A percentile compares a stretch with the other conserved stretches of the same genome.
Conservation (phyloP, 306 rosid species). For the Astragalus membranaceus region DNA sequence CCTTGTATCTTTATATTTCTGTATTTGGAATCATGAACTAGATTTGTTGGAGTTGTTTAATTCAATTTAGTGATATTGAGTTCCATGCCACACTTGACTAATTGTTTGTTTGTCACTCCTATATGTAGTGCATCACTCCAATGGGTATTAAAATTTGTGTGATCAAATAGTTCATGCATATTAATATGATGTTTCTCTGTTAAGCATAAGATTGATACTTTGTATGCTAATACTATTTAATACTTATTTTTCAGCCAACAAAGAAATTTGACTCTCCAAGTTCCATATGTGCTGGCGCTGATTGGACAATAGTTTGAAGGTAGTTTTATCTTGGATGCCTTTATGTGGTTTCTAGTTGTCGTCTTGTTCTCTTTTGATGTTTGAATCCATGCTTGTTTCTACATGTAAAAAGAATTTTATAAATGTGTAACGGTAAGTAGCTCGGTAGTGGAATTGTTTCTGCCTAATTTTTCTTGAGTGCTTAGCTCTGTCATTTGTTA, state of each 20-base stretch:
- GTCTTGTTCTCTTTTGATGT: not conserved
- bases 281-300: constrained; percentile 64
- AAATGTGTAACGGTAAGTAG: no score
- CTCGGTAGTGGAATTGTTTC: no score
- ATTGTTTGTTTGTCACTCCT: not conserved
- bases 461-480: no score
- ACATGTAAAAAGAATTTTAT: constrained; percentile 4
- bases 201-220: not conserved
- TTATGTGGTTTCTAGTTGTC: constrained; percentile 3
- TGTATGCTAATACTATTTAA: constrained; percentile 31
- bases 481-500: no score
- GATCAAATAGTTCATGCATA: not conserved
- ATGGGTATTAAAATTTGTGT: constrained; percentile 37
- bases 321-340: constrained; percentile 12
- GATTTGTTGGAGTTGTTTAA: constrained; percentile 46
- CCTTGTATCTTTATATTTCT: constrained; percentile 86
- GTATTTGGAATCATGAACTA: constrained; percentile 95
- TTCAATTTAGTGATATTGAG: not conserved
- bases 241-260: no score
- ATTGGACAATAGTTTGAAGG: constrained; percentile 90
- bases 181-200: constrained; percentile 15
- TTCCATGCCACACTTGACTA: constrained; percentile 17
- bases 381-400: constrained; percentile 13
- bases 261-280: constrained; percentile 35
- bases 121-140: no score